Conservation (phyloP, 1,284 basidiomycete genomes). For the Pascua sp. region DNA sequence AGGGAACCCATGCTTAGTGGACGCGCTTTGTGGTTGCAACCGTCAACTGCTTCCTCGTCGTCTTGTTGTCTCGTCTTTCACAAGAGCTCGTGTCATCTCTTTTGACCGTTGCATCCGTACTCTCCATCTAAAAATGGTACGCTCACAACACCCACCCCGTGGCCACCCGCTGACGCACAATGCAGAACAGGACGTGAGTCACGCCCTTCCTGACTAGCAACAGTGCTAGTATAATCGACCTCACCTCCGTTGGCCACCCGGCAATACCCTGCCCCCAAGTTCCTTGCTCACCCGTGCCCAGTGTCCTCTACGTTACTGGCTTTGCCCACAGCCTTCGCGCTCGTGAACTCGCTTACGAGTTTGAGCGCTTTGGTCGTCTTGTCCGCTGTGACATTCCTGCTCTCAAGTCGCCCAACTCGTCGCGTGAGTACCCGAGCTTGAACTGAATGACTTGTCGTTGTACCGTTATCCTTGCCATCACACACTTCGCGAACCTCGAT, state of each 20-base stretch:
- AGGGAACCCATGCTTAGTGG: too few relatives aligned
- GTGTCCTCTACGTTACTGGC: constrained; percentile 81
- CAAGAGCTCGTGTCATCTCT: too few relatives aligned
- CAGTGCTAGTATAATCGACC: not conserved
- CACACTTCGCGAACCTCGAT: too few relatives aligned
- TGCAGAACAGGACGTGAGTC: constrained; percentile 18
- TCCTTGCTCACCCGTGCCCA: constrained; percentile 8
- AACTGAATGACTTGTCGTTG: too few relatives aligned
- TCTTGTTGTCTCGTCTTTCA: too few relatives aligned
- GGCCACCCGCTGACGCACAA: not conserved
- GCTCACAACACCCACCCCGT: not conserved
- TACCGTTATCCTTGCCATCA: too few relatives aligned
- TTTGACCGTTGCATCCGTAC: not conserved
- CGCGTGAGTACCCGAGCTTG: constrained; percentile 37
- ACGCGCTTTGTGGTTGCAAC: too few relatives aligned
- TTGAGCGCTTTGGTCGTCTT: constrained; percentile 65
- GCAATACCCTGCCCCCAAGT: too few relatives aligned
- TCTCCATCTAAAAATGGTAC: constrained; percentile 7
- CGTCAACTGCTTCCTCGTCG: too few relatives aligned
- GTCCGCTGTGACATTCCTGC: constrained; percentile 82
- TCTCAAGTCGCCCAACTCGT: constrained; percentile 48
- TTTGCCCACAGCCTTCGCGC: constrained; percentile 74
- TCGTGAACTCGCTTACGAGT: constrained; percentile 77
- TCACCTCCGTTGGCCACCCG: not conserved
- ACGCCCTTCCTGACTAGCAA: not conserved